A percentile compares a stretch with the other conserved stretches of the same genome.
Evolutionary conservation across 139 green algal genomes (phyloP).

Genomic region (Picochlorum sp.): DNA sequence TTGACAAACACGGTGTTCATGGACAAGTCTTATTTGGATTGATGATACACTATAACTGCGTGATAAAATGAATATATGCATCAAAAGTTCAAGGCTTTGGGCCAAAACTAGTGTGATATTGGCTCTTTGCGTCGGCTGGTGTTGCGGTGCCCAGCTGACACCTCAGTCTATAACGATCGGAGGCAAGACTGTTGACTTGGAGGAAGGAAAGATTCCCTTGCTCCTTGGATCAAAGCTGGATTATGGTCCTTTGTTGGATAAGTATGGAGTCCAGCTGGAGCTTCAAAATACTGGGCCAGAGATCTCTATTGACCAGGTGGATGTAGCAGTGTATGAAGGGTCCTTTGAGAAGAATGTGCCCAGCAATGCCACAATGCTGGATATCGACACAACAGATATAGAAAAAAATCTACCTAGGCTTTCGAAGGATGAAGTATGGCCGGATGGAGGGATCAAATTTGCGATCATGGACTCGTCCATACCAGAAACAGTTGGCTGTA

Average conservation of each 20-base stretch:
- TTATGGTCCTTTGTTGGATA: not conserved
- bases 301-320: not conserved
- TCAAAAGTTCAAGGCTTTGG: not conserved
- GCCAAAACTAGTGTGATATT: not conserved
- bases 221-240: not conserved
- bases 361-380: not conserved
- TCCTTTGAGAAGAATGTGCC: slow-evolving; percentile 7
- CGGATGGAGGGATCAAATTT: not conserved
- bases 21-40: no score
- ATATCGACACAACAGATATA: not conserved
- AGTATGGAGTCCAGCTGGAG: slow-evolving; percentile 3
- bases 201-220: not conserved
- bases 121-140: not conserved
- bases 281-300: slow-evolving; percentile 6
- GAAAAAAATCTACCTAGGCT: slow-evolving; percentile 9
- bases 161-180: slow-evolving; percentile 1
- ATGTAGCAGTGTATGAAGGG: slow-evolving; percentile 1
- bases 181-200: not conserved
- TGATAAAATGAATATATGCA: no score
- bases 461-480: not conserved
- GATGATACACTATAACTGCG: no score
- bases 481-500: not conserved
- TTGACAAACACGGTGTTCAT: no score
- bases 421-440: slow-evolving; percentile 1
- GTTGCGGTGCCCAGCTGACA: not conserved